Evolutionary conservation across 495 filamentous ascomycete species (phyloP).

Genomic region (Astrocystis sublimbata): DNA sequence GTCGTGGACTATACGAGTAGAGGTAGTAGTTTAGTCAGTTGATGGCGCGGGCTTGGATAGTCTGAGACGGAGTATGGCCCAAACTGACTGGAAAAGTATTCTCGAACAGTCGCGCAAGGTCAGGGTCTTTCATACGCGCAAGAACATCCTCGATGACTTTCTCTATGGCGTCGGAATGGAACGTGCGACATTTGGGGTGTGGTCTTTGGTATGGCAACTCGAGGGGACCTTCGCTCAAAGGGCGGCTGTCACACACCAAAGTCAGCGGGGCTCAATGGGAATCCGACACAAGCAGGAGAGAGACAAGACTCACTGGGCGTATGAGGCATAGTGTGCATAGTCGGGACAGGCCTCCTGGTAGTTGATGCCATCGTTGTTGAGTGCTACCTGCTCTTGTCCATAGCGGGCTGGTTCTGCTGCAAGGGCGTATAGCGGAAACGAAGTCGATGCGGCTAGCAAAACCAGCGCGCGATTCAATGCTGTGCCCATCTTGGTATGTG

Average conservation of each 20-base stretch:
- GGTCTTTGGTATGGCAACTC: constrained; percentile 90
- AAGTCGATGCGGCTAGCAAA: constrained; percentile 22
- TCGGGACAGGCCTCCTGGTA: constrained; percentile 52
- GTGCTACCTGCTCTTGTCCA: constrained; percentile 29
- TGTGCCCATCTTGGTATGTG: neutral
- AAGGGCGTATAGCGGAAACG: constrained; percentile 7
- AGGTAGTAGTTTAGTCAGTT: constrained; percentile 21
- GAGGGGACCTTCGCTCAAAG: constrained; percentile 76
- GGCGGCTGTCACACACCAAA: constrained; percentile 54
- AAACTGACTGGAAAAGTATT: constrained; percentile 82
- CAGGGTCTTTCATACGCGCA: constrained; percentile 75
- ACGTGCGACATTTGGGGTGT: constrained; percentile 77
- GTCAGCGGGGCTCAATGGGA: neutral
- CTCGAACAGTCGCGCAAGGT: constrained; percentile 90
- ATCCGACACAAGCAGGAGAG: neutral
- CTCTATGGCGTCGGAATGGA: constrained; percentile 81
- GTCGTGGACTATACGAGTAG: constrained; percentile 64
- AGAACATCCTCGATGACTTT: constrained; percentile 82
- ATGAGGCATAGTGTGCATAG: constrained; percentile 52
- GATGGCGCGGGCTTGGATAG: neutral
- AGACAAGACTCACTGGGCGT: constrained; percentile 42
- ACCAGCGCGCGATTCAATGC: constrained; percentile 23
- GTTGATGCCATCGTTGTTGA: constrained; percentile 23
- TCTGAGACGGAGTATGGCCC: neutral
- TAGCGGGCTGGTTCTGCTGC: constrained; percentile 23